These are phyloP conservation scores for Colletotrichum destructivum DNA, from an alignment of 2,329 filamentous ascomycete species.

Conservation along the genomic window DNA sequence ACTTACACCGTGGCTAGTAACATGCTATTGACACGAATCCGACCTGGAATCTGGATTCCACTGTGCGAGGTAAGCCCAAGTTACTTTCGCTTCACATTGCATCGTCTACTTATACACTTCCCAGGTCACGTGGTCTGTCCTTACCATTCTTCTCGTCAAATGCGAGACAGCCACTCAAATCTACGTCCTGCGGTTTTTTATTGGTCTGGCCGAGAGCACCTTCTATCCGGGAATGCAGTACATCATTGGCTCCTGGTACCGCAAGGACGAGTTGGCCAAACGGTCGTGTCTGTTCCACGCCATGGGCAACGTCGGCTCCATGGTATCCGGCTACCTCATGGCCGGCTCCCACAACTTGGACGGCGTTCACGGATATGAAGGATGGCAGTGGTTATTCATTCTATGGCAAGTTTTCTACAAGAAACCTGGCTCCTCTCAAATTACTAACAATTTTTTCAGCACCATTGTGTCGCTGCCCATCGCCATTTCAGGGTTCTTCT, in stretches of 20 bases:
- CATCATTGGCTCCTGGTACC: conserved; percentile 63
- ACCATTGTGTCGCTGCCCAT: conserved; percentile 68
- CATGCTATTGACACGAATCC: conserved; percentile 50
- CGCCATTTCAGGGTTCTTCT: conserved; percentile 64
- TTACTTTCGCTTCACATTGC: conserved; percentile 46
- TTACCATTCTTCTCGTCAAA: conserved; percentile 19
- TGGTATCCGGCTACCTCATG: conserved; percentile 72
- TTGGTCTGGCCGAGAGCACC: conserved; percentile 58
- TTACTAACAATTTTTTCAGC: conserved; percentile 56
- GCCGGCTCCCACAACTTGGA: conserved; percentile 68
- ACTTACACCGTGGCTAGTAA: conserved; percentile 48
- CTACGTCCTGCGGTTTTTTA: conserved; percentile 60
- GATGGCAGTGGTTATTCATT: conserved; percentile 72
- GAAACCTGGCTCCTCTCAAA: too few species aligned
- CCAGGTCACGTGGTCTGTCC: conserved; percentile 40
- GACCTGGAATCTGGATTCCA: conserved; percentile 50
- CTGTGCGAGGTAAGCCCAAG: conserved; percentile 45
- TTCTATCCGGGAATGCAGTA: conserved; percentile 60
- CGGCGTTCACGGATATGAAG: conserved; percentile 62
- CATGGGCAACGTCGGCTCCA: conserved; percentile 66
- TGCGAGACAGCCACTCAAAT: conserved; percentile 48
- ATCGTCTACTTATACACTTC: conserved; percentile 28
- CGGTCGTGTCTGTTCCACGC: conserved; percentile 64
- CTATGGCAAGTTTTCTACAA: neutral
- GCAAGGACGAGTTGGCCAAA: conserved; percentile 63